A percentile compares a stretch with the other conserved stretches of the same genome.
phyloP scores from a whole-genome alignment of 225 moss, liverwort and hornwort genomes.

The Bryoerythrophyllum caledonicum region DNA sequence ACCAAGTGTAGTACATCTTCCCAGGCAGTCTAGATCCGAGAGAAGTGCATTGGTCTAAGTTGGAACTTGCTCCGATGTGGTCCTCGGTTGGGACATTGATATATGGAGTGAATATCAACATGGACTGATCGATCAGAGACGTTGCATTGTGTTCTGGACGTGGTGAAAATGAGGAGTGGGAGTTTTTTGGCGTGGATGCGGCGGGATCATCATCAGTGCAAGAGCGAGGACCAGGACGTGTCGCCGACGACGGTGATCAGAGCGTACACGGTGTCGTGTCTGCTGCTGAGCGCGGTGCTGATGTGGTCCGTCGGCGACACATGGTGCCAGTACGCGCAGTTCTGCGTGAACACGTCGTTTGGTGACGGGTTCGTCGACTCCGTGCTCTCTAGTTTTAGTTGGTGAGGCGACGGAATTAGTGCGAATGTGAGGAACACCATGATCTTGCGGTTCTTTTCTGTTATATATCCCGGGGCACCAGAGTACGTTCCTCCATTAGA shows the following conservation, averaged over 20 bases:
- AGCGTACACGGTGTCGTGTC: constrained; percentile 35
- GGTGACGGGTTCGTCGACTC: constrained; percentile 19
- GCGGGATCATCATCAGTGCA: neutral
- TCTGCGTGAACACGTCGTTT: neutral
- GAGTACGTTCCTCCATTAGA: neutral
- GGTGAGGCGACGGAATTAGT: neutral
- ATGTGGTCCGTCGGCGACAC: constrained; percentile 32
- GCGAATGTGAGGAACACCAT: neutral
- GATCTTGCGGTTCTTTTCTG: too few relatives aligned
- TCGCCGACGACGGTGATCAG: constrained; percentile 20
- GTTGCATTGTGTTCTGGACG: neutral
- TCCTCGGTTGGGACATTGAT: neutral
- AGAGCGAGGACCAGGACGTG: constrained; percentile 10
- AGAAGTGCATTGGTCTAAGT: too few relatives aligned
- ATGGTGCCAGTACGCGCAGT: constrained; percentile 26
- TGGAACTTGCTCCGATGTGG: neutral
- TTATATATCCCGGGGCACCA: too few relatives aligned
- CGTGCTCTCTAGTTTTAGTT: neutral
- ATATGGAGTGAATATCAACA: neutral
- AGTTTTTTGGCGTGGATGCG: neutral
- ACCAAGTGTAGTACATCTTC: too few relatives aligned
- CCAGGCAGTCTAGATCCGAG: too few relatives aligned
- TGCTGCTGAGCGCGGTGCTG: constrained; percentile 30
- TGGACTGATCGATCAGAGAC: neutral
- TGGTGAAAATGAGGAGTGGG: neutral